phyloP scores from a whole-genome alignment of 495 filamentous ascomycete genomes.

The Massariosphaeria phaeospora region DNA sequence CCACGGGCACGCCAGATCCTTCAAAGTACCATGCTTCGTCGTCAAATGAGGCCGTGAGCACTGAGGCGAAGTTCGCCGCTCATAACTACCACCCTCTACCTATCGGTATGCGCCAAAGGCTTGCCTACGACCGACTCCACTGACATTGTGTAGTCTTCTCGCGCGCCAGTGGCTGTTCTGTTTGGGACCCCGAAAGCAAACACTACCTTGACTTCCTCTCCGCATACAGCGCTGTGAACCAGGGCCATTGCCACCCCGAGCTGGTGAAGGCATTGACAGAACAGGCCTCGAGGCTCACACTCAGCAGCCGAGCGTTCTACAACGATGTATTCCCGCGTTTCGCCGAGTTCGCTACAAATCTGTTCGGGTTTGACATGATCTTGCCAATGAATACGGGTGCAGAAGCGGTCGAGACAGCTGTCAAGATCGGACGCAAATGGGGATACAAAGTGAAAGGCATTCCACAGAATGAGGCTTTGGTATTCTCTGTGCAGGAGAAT shows the following conservation, averaged over 20 bases:
- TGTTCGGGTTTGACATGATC: constrained; percentile 97
- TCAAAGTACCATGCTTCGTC: constrained; percentile 72
- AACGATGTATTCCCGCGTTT: constrained; percentile 98
- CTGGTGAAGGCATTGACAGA: constrained; percentile 83
- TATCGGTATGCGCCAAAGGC: constrained; percentile 42
- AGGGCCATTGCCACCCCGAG: constrained; percentile 97
- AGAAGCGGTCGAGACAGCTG: constrained; percentile 95
- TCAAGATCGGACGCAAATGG: constrained; percentile 99
- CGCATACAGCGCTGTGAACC: constrained; percentile 96
- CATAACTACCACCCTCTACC: constrained; percentile 99
- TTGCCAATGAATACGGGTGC: constrained; percentile 99
- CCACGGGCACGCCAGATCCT: constrained; percentile 44
- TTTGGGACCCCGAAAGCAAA: constrained; percentile 97
- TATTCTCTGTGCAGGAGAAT: constrained; percentile 83
- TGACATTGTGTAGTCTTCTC: constrained; percentile 45
- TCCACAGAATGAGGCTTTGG: constrained; percentile 72
- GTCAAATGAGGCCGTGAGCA: constrained; percentile 69
- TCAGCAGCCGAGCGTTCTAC: constrained; percentile 95
- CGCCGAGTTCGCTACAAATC: constrained; percentile 81
- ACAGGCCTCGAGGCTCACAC: constrained; percentile 82
- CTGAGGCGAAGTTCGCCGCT: constrained; percentile 80
- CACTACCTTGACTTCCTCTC: constrained; percentile 98
- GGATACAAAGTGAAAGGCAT: constrained; percentile 96
- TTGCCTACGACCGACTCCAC: neutral
- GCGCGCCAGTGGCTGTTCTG: constrained; percentile 71